Conservation (phyloP, 495 filamentous ascomycete genomes). For the Neurospora sp. region DNA sequence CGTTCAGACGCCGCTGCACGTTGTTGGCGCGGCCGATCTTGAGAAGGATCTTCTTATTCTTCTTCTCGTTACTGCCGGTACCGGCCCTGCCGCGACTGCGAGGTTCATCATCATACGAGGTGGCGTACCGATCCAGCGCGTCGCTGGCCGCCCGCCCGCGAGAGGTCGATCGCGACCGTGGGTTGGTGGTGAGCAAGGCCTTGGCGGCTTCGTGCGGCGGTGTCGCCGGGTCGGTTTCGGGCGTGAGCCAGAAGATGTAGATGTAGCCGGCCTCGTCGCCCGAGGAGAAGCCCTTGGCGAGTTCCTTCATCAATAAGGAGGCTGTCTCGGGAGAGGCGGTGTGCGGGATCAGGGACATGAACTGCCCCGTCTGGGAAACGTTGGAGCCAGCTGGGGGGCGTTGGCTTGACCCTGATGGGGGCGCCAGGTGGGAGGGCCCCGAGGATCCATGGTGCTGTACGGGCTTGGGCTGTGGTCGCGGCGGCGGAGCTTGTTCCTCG, state of each 20-base stretch:
- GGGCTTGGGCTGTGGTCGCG: conserved; percentile 29
- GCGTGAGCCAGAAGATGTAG: conserved; percentile 92
- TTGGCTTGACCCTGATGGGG: conserved; percentile 8
- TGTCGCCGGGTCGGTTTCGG: conserved; percentile 38
- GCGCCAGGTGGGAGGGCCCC: conserved; percentile 7
- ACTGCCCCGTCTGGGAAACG: conserved; percentile 39
- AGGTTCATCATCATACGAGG: conserved; percentile 10
- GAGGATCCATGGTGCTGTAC: conserved; percentile 26
- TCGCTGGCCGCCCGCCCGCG: conserved; percentile 53
- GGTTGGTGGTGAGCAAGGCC: conserved; percentile 43
- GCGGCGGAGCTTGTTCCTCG: conserved; percentile 24
- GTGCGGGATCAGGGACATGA: conserved; percentile 58
- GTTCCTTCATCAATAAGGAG: conserved; percentile 56
- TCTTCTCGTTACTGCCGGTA: neutral
- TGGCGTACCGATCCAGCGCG: conserved; percentile 49
- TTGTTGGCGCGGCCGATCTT: conserved; percentile 91
- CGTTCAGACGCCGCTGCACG: conserved; percentile 79
- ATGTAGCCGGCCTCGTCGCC: conserved; percentile 86
- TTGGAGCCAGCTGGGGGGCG: conserved; percentile 10
- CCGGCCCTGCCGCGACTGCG: conserved; percentile 6
- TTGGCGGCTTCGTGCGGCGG: conserved; percentile 49
- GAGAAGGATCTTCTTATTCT: conserved; percentile 52
- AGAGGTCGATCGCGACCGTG: conserved; percentile 23
- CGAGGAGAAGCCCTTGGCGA: conserved; percentile 70
- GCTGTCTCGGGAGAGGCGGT: conserved; percentile 53